Evolutionary conservation across 176 grass and related monocot species (phyloP).

Genomic region (Panicum miliaceum): DNA sequence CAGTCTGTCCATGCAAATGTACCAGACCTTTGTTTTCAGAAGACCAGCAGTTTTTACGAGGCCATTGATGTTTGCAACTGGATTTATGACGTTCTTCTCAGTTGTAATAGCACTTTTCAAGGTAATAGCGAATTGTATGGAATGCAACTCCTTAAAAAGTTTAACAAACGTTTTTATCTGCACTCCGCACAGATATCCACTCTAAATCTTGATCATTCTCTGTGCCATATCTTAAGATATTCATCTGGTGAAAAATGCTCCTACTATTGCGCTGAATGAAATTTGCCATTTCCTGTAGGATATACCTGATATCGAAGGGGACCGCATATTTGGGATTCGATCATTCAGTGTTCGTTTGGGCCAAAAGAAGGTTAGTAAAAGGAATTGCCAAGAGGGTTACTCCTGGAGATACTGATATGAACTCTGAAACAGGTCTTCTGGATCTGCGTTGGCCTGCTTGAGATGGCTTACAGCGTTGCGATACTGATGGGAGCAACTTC

Average conservation of each 20-base stretch:
- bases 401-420: constrained; percentile 37
- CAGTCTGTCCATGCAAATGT: constrained; percentile 31
- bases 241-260: neutral
- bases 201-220: neutral
- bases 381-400: constrained; percentile 6
- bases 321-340: constrained; percentile 84
- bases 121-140: constrained; percentile 48
- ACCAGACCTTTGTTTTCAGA: constrained; percentile 91
- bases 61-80: constrained; percentile 89
- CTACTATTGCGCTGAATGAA: neutral
- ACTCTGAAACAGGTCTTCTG: constrained; percentile 78
- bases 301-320: constrained; percentile 97
- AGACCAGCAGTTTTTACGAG: constrained; percentile 71
- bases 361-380: constrained; percentile 71
- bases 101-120: constrained; percentile 99
- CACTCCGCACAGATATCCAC: neutral
- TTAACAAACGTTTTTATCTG: neutral
- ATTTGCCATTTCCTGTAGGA: constrained; percentile 54
- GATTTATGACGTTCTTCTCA: constrained; percentile 98
- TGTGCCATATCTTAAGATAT: neutral
- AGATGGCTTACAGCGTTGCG: constrained; percentile 78
- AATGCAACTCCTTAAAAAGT: neutral
- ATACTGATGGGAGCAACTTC: constrained; percentile 78
- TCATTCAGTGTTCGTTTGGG: constrained; percentile 88
- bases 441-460: constrained; percentile 85